These are phyloP conservation scores for Talinum fruticosum DNA, from an alignment of 148 eudicot species.

Conservation along the genomic window DNA sequence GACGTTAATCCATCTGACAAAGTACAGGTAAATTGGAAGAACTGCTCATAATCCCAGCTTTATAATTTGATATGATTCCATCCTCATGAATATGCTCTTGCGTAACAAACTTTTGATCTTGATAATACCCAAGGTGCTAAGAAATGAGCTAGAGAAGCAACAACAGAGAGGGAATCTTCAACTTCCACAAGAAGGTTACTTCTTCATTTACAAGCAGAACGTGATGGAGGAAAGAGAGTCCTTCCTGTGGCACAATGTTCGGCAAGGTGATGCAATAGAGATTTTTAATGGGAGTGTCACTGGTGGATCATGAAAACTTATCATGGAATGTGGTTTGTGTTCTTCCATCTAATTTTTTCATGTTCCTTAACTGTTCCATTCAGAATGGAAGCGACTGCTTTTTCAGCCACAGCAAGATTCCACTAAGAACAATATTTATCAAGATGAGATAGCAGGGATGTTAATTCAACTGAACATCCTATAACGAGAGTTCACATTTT, in stretches of 20 bases:
- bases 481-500: neutral
- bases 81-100: neutral
- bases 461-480: neutral
- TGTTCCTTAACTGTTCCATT: neutral
- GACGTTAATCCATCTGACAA: slow-evolving; percentile 53
- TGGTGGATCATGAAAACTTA: slow-evolving; percentile 40
- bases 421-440: too few relatives aligned
- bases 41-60: neutral
- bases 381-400: neutral
- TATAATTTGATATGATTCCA: neutral
- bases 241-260: slow-evolving; percentile 59
- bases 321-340: neutral
- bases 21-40: slow-evolving; percentile 32
- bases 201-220: slow-evolving; percentile 66
- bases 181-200: slow-evolving; percentile 66
- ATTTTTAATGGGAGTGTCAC: slow-evolving; percentile 66
- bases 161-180: slow-evolving; percentile 26
- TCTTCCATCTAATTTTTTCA: neutral
- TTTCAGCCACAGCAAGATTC: too few relatives aligned
- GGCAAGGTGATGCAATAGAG: slow-evolving; percentile 55
- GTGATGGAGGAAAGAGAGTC: slow-evolving; percentile 77
- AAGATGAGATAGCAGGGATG: neutral
- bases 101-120: neutral
- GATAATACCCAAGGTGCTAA: slow-evolving; percentile 28
- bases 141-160: slow-evolving; percentile 50